Base-by-base conservation (phyloP, 2,329 filamentous ascomycete genomes). In the Aspergillus intermedius region DNA sequence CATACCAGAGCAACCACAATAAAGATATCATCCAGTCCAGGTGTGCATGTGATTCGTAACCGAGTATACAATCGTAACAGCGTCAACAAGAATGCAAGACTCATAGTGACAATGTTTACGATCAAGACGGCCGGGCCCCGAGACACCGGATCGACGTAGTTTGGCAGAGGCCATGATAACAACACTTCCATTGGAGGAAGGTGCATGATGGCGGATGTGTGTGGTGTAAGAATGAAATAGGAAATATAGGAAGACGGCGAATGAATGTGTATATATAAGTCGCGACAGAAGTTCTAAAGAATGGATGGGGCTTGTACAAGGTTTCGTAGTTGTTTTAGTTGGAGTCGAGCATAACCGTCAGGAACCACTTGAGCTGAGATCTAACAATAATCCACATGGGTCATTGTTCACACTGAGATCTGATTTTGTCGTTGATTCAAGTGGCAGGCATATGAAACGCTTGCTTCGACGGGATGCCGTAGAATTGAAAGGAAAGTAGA, bases 1-100 rank as follows among this genome's bases (percentile, higher is more conserved):
- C 57, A 19, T 55, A 75, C 52, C 55, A 77, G 65, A 8, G 72
- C 70, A 32, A 72, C 40, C 32, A 73, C 55, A 44, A 77, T 73
- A 9, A 78, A 56, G 15, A 68, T 50, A 55, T 78, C 76, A 50
- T 78, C 76, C 5, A 73, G 19, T 12, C 75, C 76, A 23, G 70
- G 63, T 17, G 71, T 77, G 52, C 65, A 72, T 9, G 71, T 72
- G 22, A 78, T 66, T 10, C 59, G 55, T 1, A 75, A 23, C 13
- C 76, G 67, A 13, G 74, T 74, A 60, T 72, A 78, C 41, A 78
- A 61, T 17, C 77, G 70, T 28, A 75, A 63, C 12, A 54, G 47
- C 45, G 74, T 71, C 2, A 75, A 59, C 1, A 72, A 23, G 8
- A 72, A 61, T 1, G 72, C 68, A 3, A 77, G 40, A 3, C 55